Conservation (phyloP, 2,329 filamentous ascomycete genomes). For the Verticillium isaacii region DNA sequence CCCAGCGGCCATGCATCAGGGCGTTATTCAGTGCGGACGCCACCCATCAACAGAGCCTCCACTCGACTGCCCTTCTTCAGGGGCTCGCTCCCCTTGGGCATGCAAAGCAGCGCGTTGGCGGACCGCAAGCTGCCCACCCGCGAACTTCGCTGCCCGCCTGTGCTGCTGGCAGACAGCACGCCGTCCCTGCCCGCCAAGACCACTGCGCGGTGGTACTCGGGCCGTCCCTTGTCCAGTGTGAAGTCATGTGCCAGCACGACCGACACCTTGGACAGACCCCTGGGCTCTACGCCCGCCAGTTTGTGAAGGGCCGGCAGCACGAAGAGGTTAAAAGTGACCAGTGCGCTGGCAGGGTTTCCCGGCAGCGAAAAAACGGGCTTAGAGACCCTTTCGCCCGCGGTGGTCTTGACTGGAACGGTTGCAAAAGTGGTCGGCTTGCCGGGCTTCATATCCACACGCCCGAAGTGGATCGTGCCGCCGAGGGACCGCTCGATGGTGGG, state of each 20-base stretch:
- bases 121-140: constrained; percentile 82
- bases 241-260: constrained; percentile 72
- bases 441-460: constrained; percentile 94
- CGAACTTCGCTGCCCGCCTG: constrained; percentile 85
- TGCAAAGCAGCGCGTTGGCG: constrained; percentile 79
- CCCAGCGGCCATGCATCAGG: neutral
- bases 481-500: constrained; percentile 88
- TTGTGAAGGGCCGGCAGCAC: constrained; percentile 83
- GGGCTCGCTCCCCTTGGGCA: constrained; percentile 62
- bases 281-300: constrained; percentile 61
- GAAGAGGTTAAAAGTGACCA: constrained; percentile 93
- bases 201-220: constrained; percentile 86
- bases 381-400: constrained; percentile 49
- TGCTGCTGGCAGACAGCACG: constrained; percentile 68
- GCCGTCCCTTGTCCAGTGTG: constrained; percentile 65
- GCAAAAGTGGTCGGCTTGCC: constrained; percentile 98
- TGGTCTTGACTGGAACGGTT: constrained; percentile 67
- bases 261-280: constrained; percentile 66
- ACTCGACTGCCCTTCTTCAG: constrained; percentile 65
- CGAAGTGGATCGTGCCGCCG: constrained; percentile 92
- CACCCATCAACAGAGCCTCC: constrained; percentile 75
- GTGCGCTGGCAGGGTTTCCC: constrained; percentile 87
- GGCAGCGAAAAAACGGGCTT: constrained; percentile 86
- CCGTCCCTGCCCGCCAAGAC: constrained; percentile 65
- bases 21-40: constrained; percentile 20